phyloP scores from a whole-genome alignment of 2,329 filamentous ascomycete genomes.

The Hymenoscyphus linearis region DNA sequence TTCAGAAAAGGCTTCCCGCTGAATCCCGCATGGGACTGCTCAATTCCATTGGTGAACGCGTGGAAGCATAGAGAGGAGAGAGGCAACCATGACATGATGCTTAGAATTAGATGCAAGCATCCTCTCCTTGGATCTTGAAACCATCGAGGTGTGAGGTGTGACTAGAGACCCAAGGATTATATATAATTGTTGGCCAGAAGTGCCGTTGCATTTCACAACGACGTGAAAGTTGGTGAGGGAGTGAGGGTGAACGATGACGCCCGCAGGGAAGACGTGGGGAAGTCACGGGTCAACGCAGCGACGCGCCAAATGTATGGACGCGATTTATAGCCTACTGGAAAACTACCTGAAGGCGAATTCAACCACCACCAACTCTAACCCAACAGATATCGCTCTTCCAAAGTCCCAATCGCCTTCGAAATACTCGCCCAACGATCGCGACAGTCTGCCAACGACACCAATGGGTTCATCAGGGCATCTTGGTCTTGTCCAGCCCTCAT shows the following conservation, averaged over 20 bases:
- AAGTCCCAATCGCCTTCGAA: neutral
- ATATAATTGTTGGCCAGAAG: neutral
- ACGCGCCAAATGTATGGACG: neutral
- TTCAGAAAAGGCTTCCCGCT: neutral
- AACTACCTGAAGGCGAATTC: neutral
- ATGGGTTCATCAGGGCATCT: constrained; percentile 21
- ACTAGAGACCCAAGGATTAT: neutral
- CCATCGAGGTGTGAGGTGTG: too few species aligned
- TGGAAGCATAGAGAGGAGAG: neutral
- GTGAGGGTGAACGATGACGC: neutral
- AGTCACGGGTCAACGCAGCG: too few species aligned
- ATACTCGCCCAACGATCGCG: neutral
- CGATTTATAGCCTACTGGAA: neutral
- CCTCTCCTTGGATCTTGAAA: neutral
- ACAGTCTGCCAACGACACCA: constrained; percentile 13
- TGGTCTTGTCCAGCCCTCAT: constrained; percentile 26
- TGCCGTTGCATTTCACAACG: neutral
- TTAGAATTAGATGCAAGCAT: neutral
- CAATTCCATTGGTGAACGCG: neutral
- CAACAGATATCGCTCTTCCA: neutral
- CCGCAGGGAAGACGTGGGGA: too few species aligned
- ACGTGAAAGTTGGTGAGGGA: neutral
- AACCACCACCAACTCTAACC: neutral
- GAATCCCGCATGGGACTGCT: neutral
- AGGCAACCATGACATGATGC: neutral